Evolutionary conservation across 176 grass and related monocot genomes (phyloP).

Genomic region (Aegilops longissima): DNA sequence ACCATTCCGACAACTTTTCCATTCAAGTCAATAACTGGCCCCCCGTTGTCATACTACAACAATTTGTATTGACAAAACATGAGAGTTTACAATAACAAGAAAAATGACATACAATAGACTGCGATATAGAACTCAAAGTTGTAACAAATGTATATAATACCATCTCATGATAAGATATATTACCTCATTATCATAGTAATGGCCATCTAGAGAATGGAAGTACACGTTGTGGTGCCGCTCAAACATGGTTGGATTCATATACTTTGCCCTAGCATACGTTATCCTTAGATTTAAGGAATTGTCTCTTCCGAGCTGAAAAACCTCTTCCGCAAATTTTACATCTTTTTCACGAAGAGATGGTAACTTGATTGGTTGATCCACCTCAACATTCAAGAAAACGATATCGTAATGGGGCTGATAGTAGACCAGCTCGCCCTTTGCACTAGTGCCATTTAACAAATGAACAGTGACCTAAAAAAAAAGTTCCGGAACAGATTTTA

Average conservation of each 20-base stretch:
- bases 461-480: constrained; percentile 5
- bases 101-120: background rate
- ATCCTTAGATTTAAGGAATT: background rate
- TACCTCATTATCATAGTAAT: background rate
- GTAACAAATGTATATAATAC: background rate
- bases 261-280: background rate
- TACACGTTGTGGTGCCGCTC: background rate
- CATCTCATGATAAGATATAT: background rate
- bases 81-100: background rate
- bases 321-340: background rate
- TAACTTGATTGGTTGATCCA: background rate
- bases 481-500: background rate
- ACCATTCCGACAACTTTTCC: background rate
- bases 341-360: background rate
- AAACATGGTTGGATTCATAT: background rate
- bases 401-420: constrained; percentile 13
- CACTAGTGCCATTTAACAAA: background rate
- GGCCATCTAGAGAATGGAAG: background rate
- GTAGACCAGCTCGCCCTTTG: background rate
- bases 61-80: background rate
- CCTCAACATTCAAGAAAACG: background rate
- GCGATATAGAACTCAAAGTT: background rate
- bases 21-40: background rate
- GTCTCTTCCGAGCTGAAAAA: background rate
- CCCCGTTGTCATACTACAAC: background rate